A percentile compares a stretch with the other conserved stretches of the same genome.
phyloP scores from a whole-genome alignment of 192 early-diverging fungal genomes.

The Funneliformis mosseae region DNA sequence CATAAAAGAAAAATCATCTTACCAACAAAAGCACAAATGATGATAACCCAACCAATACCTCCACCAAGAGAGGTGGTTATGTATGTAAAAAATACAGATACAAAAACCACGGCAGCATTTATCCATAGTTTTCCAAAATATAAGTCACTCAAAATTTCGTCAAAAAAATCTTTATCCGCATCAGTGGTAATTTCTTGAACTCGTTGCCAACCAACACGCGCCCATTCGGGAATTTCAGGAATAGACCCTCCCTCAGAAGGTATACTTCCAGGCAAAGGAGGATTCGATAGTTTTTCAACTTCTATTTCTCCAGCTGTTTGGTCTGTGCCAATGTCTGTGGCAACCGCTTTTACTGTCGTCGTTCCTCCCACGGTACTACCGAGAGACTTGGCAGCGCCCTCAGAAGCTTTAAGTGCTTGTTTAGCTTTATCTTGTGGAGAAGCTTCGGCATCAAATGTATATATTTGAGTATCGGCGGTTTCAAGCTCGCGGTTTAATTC shows the following conservation, averaged over 20 bases:
- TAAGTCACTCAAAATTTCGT: slow-evolving; percentile 16
- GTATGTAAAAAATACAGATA: slow-evolving; percentile 16
- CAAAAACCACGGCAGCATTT: slow-evolving; percentile 25
- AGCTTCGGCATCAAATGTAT: slow-evolving; percentile 8
- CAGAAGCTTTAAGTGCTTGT: not conserved
- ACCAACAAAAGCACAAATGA: slow-evolving; percentile 31
- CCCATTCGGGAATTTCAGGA: slow-evolving; percentile 22
- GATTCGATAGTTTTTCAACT: not conserved
- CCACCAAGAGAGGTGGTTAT: slow-evolving; percentile 24
- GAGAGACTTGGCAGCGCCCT: not conserved
- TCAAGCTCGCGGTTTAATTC: not conserved
- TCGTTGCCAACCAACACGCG: slow-evolving; percentile 24
- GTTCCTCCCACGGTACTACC: too few species aligned
- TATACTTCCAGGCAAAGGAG: slow-evolving; percentile 12
- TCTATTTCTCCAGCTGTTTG: not conserved
- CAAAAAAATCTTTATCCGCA: slow-evolving; percentile 7
- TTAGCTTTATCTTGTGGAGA: slow-evolving; percentile 22
- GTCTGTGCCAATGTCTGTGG: not conserved
- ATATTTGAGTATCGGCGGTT: not conserved
- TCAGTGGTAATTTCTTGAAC: not conserved
- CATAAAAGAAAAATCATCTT: not conserved
- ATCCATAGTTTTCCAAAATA: slow-evolving; percentile 31
- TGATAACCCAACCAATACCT: slow-evolving; percentile 25
- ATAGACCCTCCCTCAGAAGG: not conserved
- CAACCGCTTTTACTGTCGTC: not conserved